These are phyloP conservation scores for Phytophthora meadii DNA, from an alignment of 352 stramenopile species.

Conservation along the genomic window DNA sequence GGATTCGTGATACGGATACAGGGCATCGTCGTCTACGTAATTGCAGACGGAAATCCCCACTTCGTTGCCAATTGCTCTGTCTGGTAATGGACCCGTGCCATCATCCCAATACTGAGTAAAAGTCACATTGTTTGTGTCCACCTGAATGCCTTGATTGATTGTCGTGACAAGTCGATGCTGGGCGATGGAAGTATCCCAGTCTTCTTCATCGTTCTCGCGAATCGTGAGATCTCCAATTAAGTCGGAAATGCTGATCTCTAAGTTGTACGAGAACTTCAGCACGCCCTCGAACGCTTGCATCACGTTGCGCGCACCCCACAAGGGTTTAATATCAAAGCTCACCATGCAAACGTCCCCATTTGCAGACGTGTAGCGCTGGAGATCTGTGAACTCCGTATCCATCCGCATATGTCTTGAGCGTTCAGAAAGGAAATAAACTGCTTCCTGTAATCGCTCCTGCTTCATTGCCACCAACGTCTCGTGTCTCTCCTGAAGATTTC, in stretches of 20 bases:
- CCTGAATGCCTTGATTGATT: conserved; percentile 27
- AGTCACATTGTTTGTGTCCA: conserved; percentile 51
- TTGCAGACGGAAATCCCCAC: conserved; percentile 47
- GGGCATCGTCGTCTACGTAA: conserved; percentile 53
- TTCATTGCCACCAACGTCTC: conserved; percentile 47
- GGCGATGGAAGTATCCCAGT: conserved; percentile 35
- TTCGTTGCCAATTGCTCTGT: conserved; percentile 26
- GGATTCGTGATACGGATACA: conserved; percentile 50
- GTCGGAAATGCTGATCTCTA: conserved; percentile 54
- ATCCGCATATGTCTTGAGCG: conserved; percentile 41
- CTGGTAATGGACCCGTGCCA: conserved; percentile 11
- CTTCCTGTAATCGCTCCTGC: conserved; percentile 45
- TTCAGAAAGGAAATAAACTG: conserved; percentile 44
- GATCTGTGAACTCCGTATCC: conserved; percentile 42
- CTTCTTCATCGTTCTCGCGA: conserved; percentile 46
- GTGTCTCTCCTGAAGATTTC: conserved; percentile 29
- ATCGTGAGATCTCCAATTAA: conserved; percentile 49
- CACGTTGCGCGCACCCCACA: conserved; percentile 30
- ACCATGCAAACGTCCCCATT: conserved; percentile 42
- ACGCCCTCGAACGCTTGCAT: conserved; percentile 50
- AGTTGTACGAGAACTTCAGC: conserved; percentile 51
- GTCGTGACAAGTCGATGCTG: conserved; percentile 49
- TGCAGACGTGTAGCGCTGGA: conserved; percentile 44
- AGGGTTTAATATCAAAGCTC: conserved; percentile 58
- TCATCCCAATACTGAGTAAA: conserved; percentile 44